A percentile compares a stretch with the other conserved stretches of the same genome.
phyloP scores from a whole-genome alignment of 176 grass and related monocot species.

The Avena sativa region DNA sequence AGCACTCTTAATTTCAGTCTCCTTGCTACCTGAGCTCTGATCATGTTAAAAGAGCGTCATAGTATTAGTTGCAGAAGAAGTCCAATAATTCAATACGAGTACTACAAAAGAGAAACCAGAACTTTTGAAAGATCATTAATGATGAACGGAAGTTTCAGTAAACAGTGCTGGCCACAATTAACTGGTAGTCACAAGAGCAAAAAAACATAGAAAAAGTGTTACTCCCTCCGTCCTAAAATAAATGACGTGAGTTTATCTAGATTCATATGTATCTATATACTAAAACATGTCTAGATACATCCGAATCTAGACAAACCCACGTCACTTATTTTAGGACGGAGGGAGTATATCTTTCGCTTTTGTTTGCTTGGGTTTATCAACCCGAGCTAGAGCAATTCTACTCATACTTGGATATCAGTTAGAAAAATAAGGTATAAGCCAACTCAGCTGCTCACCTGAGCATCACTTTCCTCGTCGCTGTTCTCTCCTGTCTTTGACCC shows the following conservation, averaged over 20 bases:
- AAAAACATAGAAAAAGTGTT: too few relatives aligned
- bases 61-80: constrained; percentile 21
- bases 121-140: constrained; percentile 24
- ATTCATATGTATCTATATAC: too few relatives aligned
- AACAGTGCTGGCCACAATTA: constrained; percentile 4
- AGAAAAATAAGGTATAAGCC: constrained; percentile 11
- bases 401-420: constrained; percentile 24
- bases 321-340: too few relatives aligned
- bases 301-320: too few relatives aligned
- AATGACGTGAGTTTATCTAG: too few relatives aligned
- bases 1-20: constrained; percentile 68
- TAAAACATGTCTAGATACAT: too few relatives aligned
- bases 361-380: constrained; percentile 9
- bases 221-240: too few relatives aligned
- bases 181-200: constrained; percentile 13
- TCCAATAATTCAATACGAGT: constrained; percentile 8
- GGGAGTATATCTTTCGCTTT: background rate
- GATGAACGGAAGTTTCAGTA: constrained; percentile 33
- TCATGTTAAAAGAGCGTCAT: constrained; percentile 14
- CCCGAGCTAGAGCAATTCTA: background rate
- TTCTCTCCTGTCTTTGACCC: constrained; percentile 70
- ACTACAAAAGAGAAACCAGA: constrained; percentile 26
- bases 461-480: constrained; percentile 65
- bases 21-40: constrained; percentile 81
- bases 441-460: constrained; percentile 62